Evolutionary conservation across 2,329 filamentous ascomycete genomes (phyloP), one percentile per base, ranked within the genome.

Genomic region (Raffaelea ambrosiae): DNA sequence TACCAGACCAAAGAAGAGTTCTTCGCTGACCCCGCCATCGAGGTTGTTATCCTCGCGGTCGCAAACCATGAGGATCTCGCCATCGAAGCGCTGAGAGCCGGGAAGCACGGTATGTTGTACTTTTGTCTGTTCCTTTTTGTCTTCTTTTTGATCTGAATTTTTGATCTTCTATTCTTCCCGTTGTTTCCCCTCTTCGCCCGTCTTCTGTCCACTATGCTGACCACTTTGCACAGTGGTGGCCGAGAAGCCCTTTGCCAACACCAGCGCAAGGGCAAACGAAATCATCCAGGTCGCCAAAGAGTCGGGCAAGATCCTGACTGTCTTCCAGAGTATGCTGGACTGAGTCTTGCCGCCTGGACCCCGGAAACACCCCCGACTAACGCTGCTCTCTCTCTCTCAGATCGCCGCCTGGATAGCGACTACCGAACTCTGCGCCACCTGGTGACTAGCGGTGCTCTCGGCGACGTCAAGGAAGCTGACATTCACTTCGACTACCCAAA

Each of bases 211-310:
- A 29, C 26, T 29, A 41, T 9, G 11, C 31, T 33, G 31, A 38
- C 35, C 18, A 10, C 41, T 22, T 38, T n/a, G n/a, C n/a, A n/a
- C n/a, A 69, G 79, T 83, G 13, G 67, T 84, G 13, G 78, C 79
- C 50, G 81, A 85, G 60, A 84, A 84, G 61, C 81, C 81, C 0
- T 84, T 84, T 58, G 78, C 78, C 2, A 73, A 74, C 9, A 80
- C 79, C 2, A 68, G 70, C 4, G 63, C 69, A 42, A 77, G 83
- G 57, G 80, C 79, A 8, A 67, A 74, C 33, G 67, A 74, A 46
- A 67, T 84, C 5, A 71, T 74, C 29, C 56, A 63, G 1, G 61
- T 76, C 20, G 69, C 74, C 3, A 63, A 72, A 52, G 63, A 68
- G 41, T 62, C 71, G 51, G 65, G 66, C 23, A 68, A 67, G 50